A percentile compares a stretch with the other conserved stretches of the same genome.
phyloP scores from a whole-genome alignment of 2,329 filamentous ascomycete genomes.

The Scolecobasidium constrictum region DNA sequence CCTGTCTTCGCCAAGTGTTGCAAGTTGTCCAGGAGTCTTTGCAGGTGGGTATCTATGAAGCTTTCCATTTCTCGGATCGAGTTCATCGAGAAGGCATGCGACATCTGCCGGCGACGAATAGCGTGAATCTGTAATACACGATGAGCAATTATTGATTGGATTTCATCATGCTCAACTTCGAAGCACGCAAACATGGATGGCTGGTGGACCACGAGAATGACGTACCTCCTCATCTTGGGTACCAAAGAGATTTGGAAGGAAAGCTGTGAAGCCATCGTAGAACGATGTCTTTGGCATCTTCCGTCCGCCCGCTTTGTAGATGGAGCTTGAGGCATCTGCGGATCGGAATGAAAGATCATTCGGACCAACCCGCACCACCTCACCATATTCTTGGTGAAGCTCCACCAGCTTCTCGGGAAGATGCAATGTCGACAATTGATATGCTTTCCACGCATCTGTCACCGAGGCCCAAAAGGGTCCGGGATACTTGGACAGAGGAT shows the following conservation, averaged over 20 bases:
- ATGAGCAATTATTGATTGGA: not conserved
- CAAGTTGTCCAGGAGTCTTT: not conserved
- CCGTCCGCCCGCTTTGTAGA: not conserved
- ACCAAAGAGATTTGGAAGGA: not conserved
- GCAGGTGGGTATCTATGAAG: conserved; percentile 5
- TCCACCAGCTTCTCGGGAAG: conserved; percentile 32
- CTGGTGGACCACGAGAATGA: no score
- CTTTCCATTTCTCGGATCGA: conserved; percentile 8
- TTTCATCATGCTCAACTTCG: no score
- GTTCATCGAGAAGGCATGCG: conserved; percentile 8
- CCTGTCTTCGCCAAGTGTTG: not conserved
- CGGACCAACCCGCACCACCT: conserved; percentile 42
- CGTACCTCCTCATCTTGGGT: not conserved
- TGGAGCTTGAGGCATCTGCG: not conserved
- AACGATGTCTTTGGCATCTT: not conserved
- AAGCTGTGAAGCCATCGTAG: not conserved
- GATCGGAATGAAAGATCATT: conserved; percentile 14
- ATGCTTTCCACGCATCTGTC: conserved; percentile 41
- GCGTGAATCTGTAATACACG: conserved; percentile 4
- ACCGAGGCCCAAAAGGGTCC: conserved; percentile 45
- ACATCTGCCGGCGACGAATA: not conserved
- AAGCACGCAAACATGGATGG: no score
- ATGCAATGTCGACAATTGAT: conserved; percentile 37
- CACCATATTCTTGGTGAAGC: conserved; percentile 39
- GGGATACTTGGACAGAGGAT: conserved; percentile 41